phyloP scores from a whole-genome alignment of 2,329 filamentous ascomycete genomes.

The Stachybotrys elegans region DNA sequence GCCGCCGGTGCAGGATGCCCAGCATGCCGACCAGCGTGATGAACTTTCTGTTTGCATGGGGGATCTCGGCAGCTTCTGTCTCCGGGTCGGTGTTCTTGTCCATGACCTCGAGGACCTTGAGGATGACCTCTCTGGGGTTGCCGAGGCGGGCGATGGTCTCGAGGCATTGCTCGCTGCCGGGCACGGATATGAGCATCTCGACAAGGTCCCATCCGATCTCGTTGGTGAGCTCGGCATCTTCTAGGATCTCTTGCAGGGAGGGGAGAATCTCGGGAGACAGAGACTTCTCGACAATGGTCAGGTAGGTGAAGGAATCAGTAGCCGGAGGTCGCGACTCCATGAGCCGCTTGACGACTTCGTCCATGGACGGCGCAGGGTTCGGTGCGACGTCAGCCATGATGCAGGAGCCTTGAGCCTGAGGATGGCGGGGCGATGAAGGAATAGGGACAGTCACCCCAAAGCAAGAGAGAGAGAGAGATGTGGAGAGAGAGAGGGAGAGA shows the following conservation, averaged over 20 bases:
- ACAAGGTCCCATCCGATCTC: constrained; percentile 84
- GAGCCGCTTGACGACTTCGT: constrained; percentile 39
- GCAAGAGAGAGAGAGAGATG: no score
- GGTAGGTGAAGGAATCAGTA: constrained; percentile 68
- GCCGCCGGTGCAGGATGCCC: constrained; percentile 65
- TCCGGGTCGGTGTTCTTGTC: constrained; percentile 45
- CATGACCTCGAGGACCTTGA: constrained; percentile 73
- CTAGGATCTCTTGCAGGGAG: constrained; percentile 61
- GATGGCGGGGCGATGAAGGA: no score
- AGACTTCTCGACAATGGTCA: constrained; percentile 73
- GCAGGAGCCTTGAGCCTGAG: not conserved
- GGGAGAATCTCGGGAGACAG: constrained; percentile 63
- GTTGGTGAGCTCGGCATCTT: constrained; percentile 62
- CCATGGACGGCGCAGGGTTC: constrained; percentile 27
- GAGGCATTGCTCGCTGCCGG: constrained; percentile 65
- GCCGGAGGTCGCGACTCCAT: constrained; percentile 44
- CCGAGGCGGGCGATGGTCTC: constrained; percentile 71
- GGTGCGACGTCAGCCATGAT: not conserved
- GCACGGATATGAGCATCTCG: constrained; percentile 63
- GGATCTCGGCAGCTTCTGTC: constrained; percentile 31
- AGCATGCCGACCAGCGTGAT: constrained; percentile 67
- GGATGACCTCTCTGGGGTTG: constrained; percentile 75
- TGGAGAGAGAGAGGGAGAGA: no score
- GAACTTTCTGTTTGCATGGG: constrained; percentile 47
- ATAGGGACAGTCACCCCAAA: no score